phyloP scores from a whole-genome alignment of 2,329 filamentous ascomycete species.

The Erysiphe neolycopersici region DNA sequence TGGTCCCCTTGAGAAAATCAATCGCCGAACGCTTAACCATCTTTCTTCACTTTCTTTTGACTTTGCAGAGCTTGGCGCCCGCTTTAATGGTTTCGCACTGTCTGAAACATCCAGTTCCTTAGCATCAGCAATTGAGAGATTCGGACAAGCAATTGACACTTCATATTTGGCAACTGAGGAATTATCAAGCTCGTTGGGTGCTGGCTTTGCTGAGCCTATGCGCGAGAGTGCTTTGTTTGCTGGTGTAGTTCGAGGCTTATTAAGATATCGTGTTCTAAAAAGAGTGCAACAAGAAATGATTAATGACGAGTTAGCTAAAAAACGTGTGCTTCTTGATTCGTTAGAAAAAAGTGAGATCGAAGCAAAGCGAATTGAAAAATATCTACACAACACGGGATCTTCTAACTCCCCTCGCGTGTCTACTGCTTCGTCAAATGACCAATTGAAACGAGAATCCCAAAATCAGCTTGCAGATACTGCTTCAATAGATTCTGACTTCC shows the following conservation, averaged over 20 bases:
- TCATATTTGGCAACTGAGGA: slow-evolving; percentile 94
- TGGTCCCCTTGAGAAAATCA: slow-evolving; percentile 92
- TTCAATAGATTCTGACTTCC: slow-evolving; percentile 90
- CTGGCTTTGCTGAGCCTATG: slow-evolving; percentile 92
- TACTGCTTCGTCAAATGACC: slow-evolving; percentile 25
- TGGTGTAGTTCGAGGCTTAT: slow-evolving; percentile 66
- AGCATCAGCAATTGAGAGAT: slow-evolving; percentile 74
- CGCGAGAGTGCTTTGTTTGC: slow-evolving; percentile 93
- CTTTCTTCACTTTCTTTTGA: slow-evolving; percentile 63
- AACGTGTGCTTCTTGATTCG: slow-evolving; percentile 54
- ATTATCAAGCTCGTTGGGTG: slow-evolving; percentile 62
- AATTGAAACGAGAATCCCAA: slow-evolving; percentile 20
- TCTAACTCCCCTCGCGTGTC: slow-evolving; percentile 38
- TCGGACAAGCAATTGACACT: slow-evolving; percentile 82
- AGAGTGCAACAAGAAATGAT: slow-evolving; percentile 96
- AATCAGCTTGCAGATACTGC: slow-evolving; percentile 48
- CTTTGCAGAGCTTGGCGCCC: slow-evolving; percentile 76
- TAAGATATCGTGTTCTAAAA: slow-evolving; percentile 78
- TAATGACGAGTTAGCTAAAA: slow-evolving; percentile 73
- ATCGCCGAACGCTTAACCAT: slow-evolving; percentile 66
- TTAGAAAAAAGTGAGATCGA: slow-evolving; percentile 86
- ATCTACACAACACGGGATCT: slow-evolving; percentile 49
- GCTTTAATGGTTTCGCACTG: slow-evolving; percentile 88
- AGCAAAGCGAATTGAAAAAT: slow-evolving; percentile 79
- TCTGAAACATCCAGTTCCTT: slow-evolving; percentile 77